Percentiles rank a stretch among this genome's conserved stretches.
These are phyloP conservation scores for Quillaja saponaria DNA, from an alignment of 306 rosid species.

Conservation along the genomic window DNA sequence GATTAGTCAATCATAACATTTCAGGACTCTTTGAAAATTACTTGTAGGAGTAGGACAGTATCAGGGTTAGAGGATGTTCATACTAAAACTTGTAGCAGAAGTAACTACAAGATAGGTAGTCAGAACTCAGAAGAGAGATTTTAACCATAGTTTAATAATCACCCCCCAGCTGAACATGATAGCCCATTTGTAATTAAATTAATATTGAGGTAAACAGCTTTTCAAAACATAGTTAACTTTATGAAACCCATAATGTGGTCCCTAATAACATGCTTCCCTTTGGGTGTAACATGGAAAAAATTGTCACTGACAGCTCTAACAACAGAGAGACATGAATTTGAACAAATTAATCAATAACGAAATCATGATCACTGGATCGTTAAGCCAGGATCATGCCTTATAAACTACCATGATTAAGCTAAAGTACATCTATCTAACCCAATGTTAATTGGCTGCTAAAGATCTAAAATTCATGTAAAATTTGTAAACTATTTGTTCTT, in stretches of 20 bases:
- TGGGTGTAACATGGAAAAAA: slow-evolving; percentile 59
- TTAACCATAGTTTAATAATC: slow-evolving; percentile 29
- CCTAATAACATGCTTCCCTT: slow-evolving; percentile 61
- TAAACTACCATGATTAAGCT: slow-evolving; percentile 36
- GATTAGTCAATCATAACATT: no score
- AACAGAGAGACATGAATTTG: slow-evolving; percentile 46
- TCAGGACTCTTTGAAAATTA: no score
- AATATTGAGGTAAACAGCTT: slow-evolving; percentile 35
- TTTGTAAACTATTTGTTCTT: slow-evolving; percentile 39
- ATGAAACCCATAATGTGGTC: slow-evolving; percentile 68
- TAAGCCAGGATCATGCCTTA: slow-evolving; percentile 61
- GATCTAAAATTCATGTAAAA: slow-evolving; percentile 38
- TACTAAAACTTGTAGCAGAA: slow-evolving; percentile 29
- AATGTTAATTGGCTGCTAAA: slow-evolving; percentile 43
- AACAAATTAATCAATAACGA: slow-evolving; percentile 45
- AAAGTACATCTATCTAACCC: slow-evolving; percentile 42
- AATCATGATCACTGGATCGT: slow-evolving; percentile 51
- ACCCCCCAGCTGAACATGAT: slow-evolving; percentile 37
- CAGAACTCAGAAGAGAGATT: no score
- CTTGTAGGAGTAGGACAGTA: slow-evolving; percentile 20
- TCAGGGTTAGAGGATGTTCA: slow-evolving; percentile 31
- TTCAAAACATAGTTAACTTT: slow-evolving; percentile 59
- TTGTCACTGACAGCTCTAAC: slow-evolving; percentile 59
- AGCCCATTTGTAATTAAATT: slow-evolving; percentile 26
- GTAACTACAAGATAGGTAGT: no score